phyloP scores from a whole-genome alignment of 176 grass and related monocot species.

The Oryza longistaminata region DNA sequence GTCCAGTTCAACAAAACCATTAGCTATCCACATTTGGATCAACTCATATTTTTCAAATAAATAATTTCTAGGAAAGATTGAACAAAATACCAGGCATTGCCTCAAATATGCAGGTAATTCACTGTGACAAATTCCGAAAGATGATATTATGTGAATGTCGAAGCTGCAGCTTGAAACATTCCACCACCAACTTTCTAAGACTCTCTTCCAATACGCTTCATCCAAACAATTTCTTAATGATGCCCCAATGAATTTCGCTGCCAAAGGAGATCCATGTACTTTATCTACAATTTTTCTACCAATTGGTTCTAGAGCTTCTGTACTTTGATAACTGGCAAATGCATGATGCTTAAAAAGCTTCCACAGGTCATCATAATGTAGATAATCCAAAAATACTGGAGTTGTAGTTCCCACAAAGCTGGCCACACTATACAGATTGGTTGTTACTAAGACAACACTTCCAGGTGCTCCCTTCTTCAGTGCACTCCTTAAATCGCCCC shows the following conservation, averaged over 20 bases:
- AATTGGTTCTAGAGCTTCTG: not conserved
- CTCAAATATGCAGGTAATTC: constrained; percentile 41
- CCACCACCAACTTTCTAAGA: constrained; percentile 60
- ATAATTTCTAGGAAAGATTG: constrained; percentile 50
- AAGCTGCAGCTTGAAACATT: not conserved
- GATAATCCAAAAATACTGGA: constrained; percentile 23
- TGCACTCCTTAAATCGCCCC: not conserved
- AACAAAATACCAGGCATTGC: constrained; percentile 51
- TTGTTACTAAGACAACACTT: constrained; percentile 45
- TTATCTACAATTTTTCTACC: constrained; percentile 27
- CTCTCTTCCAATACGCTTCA: constrained; percentile 25
- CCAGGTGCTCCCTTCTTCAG: not conserved
- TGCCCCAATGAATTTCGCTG: constrained; percentile 30
- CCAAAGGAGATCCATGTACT: constrained; percentile 40
- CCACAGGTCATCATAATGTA: constrained; percentile 28
- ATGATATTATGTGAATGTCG: not conserved
- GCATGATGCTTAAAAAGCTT: constrained; percentile 36
- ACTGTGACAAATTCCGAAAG: constrained; percentile 40
- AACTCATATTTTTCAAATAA: constrained; percentile 38
- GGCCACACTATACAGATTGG: constrained; percentile 37
- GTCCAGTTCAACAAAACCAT: constrained; percentile 31
- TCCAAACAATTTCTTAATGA: constrained; percentile 21
- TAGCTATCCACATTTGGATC: constrained; percentile 63
- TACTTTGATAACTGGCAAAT: not conserved
- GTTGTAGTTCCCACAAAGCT: constrained; percentile 19